Evolutionary conservation across 129 eudicot species (phyloP).

Genomic region (Flaveria robusta): DNA sequence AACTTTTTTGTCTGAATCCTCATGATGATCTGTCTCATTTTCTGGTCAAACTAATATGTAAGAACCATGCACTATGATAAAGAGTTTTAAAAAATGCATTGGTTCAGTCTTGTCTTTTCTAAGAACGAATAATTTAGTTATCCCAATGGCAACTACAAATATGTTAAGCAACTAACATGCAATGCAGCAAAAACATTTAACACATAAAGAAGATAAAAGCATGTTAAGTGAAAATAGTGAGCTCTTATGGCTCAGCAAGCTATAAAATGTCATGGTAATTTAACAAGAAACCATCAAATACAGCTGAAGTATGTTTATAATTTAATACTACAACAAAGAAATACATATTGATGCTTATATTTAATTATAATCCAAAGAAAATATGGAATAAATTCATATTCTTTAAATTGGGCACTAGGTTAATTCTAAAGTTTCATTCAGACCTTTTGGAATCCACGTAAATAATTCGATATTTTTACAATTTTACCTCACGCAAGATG

Average conservation of each 20-base stretch:
- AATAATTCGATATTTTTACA: no score
- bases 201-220: not conserved
- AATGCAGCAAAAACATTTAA: not conserved
- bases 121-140: not conserved
- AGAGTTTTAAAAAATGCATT: not conserved
- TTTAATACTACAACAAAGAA: not conserved
- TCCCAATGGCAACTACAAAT: not conserved
- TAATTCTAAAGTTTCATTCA: not conserved
- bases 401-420: not conserved
- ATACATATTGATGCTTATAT: not conserved
- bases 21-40: constrained; percentile 64
- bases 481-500: not conserved
- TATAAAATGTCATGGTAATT: not conserved
- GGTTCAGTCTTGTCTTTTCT: not conserved
- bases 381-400: not conserved
- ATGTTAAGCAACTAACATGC: not conserved
- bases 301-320: not conserved
- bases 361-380: not conserved
- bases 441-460: not conserved
- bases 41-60: constrained; percentile 40
- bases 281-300: not conserved
- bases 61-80: constrained; percentile 24
- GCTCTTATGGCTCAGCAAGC: not conserved
- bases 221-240: not conserved
- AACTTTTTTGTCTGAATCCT: constrained; percentile 49